Evolutionary conservation across 2,329 filamentous ascomycete genomes (phyloP).

Genomic region (Cladophialophora psammophila): DNA sequence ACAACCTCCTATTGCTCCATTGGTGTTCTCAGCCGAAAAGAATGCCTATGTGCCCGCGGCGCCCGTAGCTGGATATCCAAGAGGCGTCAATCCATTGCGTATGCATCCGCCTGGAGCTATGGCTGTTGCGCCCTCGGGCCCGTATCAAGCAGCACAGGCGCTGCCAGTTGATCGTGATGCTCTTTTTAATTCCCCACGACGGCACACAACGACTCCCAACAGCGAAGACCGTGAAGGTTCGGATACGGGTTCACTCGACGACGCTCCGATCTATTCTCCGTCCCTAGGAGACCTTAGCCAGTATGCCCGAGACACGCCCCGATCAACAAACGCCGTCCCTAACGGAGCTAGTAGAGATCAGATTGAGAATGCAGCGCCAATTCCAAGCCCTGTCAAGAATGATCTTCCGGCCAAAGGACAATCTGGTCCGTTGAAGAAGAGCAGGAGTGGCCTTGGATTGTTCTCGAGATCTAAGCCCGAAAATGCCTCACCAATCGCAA

Average conservation of each 20-base stretch:
- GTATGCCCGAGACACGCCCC: slow-evolving; percentile 36
- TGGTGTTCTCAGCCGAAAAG: slow-evolving; percentile 31
- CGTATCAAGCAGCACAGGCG: slow-evolving; percentile 3
- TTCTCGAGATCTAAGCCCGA: slow-evolving; percentile 28
- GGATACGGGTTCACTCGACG: slow-evolving; percentile 30
- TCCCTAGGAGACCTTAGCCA: slow-evolving; percentile 39
- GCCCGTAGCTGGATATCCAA: slow-evolving; percentile 20
- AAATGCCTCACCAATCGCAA: slow-evolving; percentile 2
- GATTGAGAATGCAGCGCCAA: slow-evolving; percentile 25
- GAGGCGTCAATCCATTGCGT: slow-evolving; percentile 34
- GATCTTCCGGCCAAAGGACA: slow-evolving; percentile 2
- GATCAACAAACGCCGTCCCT: slow-evolving; percentile 7
- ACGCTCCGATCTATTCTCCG: slow-evolving; percentile 40
- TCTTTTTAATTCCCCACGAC: background rate
- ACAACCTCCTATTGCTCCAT: slow-evolving; percentile 13
- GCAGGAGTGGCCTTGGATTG: slow-evolving; percentile 30
- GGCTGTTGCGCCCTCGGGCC: slow-evolving; percentile 20
- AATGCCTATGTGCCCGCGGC: slow-evolving; percentile 32
- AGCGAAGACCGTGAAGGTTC: slow-evolving; percentile 29
- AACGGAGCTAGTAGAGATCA: background rate
- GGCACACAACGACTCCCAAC: slow-evolving; percentile 10
- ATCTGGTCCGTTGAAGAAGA: slow-evolving; percentile 30
- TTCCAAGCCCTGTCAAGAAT: slow-evolving; percentile 21
- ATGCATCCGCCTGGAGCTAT: slow-evolving; percentile 37
- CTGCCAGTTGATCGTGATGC: background rate